Evolutionary conservation across 2,329 filamentous ascomycete species (phyloP), one percentile per base, ranked within the genome.

Genomic region (Neofusicoccum kwambonambiense): DNA sequence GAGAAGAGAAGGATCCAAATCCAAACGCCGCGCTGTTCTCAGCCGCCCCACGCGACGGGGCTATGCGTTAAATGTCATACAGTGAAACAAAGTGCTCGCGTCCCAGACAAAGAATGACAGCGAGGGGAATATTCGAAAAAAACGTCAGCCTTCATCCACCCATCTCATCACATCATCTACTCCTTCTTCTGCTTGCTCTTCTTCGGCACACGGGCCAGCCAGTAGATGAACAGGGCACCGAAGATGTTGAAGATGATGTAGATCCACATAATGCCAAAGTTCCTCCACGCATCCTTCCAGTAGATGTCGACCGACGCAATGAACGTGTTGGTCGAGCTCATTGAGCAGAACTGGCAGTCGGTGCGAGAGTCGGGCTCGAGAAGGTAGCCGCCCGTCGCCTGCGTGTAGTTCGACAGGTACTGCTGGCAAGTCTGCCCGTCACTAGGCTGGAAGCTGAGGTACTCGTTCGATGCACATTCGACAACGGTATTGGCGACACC

Each of bases 401-500:
- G 9, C 56, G 77, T 73, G 68, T 76, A 80, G 0, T 65, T 15
- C 4, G 45, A 15, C 70, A 80, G 73, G 72, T 90, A 93, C 12
- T 84, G 71, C 0, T 68, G 72, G 72, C 91, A 93, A 0, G 84
- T 90, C 34, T 79, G 66, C n/a, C 82, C 82, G 1, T 75, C 65
- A 0, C 85, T 83, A 0, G 91, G 87, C 8, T 84, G 74, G 72
- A 96, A 88, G 6, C 76, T 74, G 17, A 90, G 80, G 65, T 85
- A 82, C 74, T 96, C 92, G 73, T 89, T 89, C 3, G 73, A 68
- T 0, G 90, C 84, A 75, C 92, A 96, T 0, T 74, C 69, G 39
- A 92, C 86, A 0, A 77, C 49, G 0, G 85, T 85, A 68, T 89
- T 87, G 44, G 89, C 89, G 3, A 96, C 79, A 1, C 85, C 90